Evolutionary conservation across 2,329 filamentous ascomycete genomes (phyloP).

Genomic region (Pseudonectria foliicola): DNA sequence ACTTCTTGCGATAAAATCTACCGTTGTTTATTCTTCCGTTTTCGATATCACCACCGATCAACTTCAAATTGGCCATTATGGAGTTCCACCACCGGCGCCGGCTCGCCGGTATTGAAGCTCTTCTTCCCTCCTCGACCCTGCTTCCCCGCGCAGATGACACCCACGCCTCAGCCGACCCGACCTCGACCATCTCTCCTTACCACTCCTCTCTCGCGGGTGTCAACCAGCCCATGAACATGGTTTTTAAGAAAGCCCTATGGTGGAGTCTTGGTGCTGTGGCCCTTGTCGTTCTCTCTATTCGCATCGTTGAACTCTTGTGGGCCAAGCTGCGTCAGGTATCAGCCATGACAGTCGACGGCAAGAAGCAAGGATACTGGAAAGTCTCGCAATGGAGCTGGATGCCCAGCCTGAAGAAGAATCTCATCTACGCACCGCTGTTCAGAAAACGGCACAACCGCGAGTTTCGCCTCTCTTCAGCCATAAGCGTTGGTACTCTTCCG

Average conservation of each 20-base stretch:
- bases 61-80: conserved; percentile 25
- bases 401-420: conserved; percentile 54
- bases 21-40: conserved; percentile 7
- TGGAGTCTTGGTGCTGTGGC: conserved; percentile 52
- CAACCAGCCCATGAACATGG: conserved; percentile 49
- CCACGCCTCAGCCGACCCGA: conserved; percentile 26
- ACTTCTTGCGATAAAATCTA: conserved; percentile 6
- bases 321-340: conserved; percentile 51
- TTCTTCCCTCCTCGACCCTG: conserved; percentile 26
- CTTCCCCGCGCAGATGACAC: conserved; percentile 22
- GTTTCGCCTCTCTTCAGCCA: conserved; percentile 51
- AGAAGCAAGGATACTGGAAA: conserved; percentile 54
- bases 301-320: conserved; percentile 47
- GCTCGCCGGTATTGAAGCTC: conserved; percentile 24
- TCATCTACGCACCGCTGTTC: conserved; percentile 55
- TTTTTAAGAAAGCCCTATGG: conserved; percentile 53
- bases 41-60: conserved; percentile 6
- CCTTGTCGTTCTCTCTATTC: conserved; percentile 45
- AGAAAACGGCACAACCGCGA: conserved; percentile 62
- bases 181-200: conserved; percentile 48
- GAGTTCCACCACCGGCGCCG: conserved; percentile 23
- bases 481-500: conserved; percentile 56
- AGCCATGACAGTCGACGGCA: conserved; percentile 46
- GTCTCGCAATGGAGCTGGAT: conserved; percentile 51
- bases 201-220: conserved; percentile 52